Base-by-base conservation (phyloP, 345 rosid species). In the Acer saccharum region DNA sequence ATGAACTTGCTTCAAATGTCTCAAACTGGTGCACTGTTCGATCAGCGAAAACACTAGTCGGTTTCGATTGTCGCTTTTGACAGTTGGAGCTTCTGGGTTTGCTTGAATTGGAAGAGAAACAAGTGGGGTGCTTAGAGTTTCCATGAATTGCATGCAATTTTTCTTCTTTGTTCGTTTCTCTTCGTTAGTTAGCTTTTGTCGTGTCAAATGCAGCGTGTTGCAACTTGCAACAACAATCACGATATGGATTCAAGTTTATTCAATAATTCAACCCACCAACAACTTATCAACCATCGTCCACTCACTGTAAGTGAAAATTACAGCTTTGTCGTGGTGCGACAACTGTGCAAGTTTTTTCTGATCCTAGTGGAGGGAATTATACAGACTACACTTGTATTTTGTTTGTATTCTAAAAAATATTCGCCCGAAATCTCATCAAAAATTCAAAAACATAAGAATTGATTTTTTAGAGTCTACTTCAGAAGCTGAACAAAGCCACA, bases 1-100 rank as follows among this genome's bases (percentile, higher is more conserved):
- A 78, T 92, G 97, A 71, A 83, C 78, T 82, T 90, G 87, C 82
- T 88, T 85, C 16, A 89, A 78, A n/a, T 90, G 89, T 57, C 79
- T 81, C 5, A 77, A 14, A 20, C 71, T 73, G 70, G 81, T 58
- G 84, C 91, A 90, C 76, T 71, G 81, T 64, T 86, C 82, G 77
- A 89, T 77, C 16, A 80, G 84, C 18, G 86, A 73, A 32, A 79
- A 68, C 12, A 76, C 67, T 23, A 71, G 84, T 77, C 81, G 86
- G 69, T 29, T 73, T 12, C 71, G 75, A 55, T 69, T 80, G 80
- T 80, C 85, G 86, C 81, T 83, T 80, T 69, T 76, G 80, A 73
- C 71, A 16, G 81, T 75, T 80, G 17, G 65, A 69, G 76, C 17
- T 60, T 80, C 48, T 23, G 82, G 79, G 44, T 67, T 71, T 41